Evolutionary conservation across 1,139 yeast genomes (phyloP), one percentile per base, ranked within the genome.

Genomic region (Yamadazyma trypodendri): DNA sequence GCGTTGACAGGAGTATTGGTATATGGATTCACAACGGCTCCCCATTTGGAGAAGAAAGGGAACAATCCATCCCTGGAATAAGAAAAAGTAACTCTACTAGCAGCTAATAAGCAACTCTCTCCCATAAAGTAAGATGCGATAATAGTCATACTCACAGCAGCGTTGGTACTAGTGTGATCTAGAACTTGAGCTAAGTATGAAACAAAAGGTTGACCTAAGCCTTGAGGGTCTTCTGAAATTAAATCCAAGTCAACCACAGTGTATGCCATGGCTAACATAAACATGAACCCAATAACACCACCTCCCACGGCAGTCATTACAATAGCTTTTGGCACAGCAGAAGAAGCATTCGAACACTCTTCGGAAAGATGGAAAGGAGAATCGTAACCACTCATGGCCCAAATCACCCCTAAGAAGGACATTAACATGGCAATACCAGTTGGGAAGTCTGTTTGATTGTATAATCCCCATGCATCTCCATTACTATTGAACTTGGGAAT

Each of bases 381-480:
- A 55, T 83, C 90, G 51, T 79, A 82, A 15, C 89, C 89, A 33
- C 84, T 75, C 84, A 82, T 81, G 24, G 84, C 78, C 89, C 89
- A 83, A 51, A 81, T 78, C 36, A 76, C 81, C 20, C 87, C 82
- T 52, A 80, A 61, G 55, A 81, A 81, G 14, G 79, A 67, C 72
- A 78, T 68, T 42, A 81, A 61, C 54, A 80, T 65, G 20, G 84
- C 72, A 34, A 81, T 66, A 35, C 89, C 89, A 38, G 68, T 65
- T 4, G 87, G 84, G 73, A 79, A 83, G 14, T 80, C 87, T 7
- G 87, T 79, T 46, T 72, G 77, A 58, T 82, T 82, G 32, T 70
- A 61, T 34, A 79, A 66, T 1, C 64, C 61, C 87, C 87, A 81
- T 2, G 85, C 85, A 6, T 51, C 50, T 5, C 63, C 42, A 46